Evolutionary conservation across 257 asterid species (phyloP), one percentile per base, ranked within the genome.

Genomic region (Nyctanthes arbortristis): DNA sequence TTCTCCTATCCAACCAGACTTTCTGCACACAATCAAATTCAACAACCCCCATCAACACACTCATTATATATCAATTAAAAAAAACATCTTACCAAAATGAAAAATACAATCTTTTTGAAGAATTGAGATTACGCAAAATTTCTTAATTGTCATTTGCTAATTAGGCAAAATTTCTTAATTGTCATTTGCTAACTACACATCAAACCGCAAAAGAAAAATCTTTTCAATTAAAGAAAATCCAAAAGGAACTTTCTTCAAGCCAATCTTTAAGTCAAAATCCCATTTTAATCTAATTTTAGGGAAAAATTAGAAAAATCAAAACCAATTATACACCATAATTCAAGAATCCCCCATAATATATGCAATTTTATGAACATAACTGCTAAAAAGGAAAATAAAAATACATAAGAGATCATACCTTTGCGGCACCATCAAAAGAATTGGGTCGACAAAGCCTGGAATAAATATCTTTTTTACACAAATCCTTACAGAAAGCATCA

Each of bases 1-100:
- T 81, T 56, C 73, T 75, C 83, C 88, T 90, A 72, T 93, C 97
- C 76, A 93, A 52, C 96, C 98, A 93, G 5, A 79, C 96, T 80
- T 78, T 85, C 98, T 93, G 94, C 89, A 81, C 37, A 64, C 6
- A 67, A 75, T 65, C 72, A 63, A 76, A 72, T 64, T 8, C 13
- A 34, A 70, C 54, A 22, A 34, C 55, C 61, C 16, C 34, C n/a
- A 55, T 73, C 49, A 72, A 9, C 37, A 59, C 16, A 52, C n/a
- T 24, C 31, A 52, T n/a, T n/a, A n/a, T n/a, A n/a, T n/a, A n/a
- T n/a, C n/a, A n/a, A n/a, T n/a, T n/a, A n/a, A n/a, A n/a, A n/a
- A n/a, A n/a, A n/a, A n/a, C n/a, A n/a, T n/a, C n/a, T n/a, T n/a
- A n/a, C n/a, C n/a, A 43, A 16, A 43, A 43, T 43, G 13, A 40